Conservation (phyloP, 441 rosid genomes). For the Erysimum pusillum region DNA sequence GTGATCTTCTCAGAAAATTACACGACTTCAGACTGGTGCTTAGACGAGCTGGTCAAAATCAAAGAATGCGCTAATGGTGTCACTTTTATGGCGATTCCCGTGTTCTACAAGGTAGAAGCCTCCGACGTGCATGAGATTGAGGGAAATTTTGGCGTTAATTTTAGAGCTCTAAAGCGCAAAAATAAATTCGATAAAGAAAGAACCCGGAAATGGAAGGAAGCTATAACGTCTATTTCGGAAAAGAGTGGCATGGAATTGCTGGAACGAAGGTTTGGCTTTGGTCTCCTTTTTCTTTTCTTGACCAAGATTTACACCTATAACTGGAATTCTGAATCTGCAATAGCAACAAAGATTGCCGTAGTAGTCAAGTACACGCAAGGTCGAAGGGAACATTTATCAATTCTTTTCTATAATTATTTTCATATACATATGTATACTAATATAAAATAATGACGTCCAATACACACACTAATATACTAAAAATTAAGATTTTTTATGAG, state of each 20-base stretch:
- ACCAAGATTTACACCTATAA: no score
- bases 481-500: no score
- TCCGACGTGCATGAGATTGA: not conserved
- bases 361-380: no score
- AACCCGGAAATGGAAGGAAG: not conserved
- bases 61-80: not conserved
- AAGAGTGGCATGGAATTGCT: not conserved
- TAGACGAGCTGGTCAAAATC: conserved; percentile 27
- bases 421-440: no score
- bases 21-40: conserved; percentile 20
- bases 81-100: not conserved
- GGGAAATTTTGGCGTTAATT: not conserved
- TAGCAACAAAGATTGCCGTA: no score
- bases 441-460: no score
- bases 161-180: not conserved
- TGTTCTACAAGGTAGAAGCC: not conserved
- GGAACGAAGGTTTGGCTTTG: not conserved
- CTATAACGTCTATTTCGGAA: not conserved
- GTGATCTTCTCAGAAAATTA: conserved; percentile 19
- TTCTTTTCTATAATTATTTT: no score
- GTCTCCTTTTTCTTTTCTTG: no score
- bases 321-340: no score
- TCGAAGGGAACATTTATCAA: no score
- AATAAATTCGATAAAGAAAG: not conserved
- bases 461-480: no score